phyloP scores from a whole-genome alignment of 495 filamentous ascomycete genomes.

The Aspergillus hancockii region DNA sequence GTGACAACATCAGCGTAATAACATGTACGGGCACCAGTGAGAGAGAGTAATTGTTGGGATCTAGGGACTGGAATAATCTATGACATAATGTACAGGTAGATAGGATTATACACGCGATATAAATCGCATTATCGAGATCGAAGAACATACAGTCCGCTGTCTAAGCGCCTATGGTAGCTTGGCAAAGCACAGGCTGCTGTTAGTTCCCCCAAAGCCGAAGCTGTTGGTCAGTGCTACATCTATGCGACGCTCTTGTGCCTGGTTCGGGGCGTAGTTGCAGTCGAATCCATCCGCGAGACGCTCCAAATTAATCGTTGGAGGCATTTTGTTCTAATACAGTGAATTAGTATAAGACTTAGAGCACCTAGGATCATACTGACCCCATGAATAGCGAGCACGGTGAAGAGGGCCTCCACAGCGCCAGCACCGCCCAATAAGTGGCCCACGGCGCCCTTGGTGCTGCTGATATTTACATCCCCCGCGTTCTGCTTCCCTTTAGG shows the following conservation, averaged over 20 bases:
- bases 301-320: conserved; percentile 84
- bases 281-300: conserved; percentile 67
- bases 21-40: neutral
- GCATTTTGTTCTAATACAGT: conserved; percentile 64
- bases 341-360: conserved; percentile 22
- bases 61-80: neutral
- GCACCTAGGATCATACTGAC: conserved; percentile 46
- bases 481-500: conserved; percentile 63
- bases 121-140: neutral
- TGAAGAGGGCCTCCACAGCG: conserved; percentile 83
- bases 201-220: conserved; percentile 97
- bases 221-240: conserved; percentile 87
- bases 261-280: conserved; percentile 82
- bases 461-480: conserved; percentile 76
- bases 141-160: conserved; percentile 2
- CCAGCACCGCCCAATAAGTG: conserved; percentile 92
- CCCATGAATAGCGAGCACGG: conserved; percentile 73
- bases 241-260: conserved; percentile 67
- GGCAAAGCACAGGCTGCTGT: conserved; percentile 83
- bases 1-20: neutral
- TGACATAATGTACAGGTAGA: neutral
- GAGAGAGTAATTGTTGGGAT: neutral
- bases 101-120: neutral
- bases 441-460: conserved; percentile 90
- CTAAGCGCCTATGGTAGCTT: conserved; percentile 14